Conservation (phyloP, 73 alveolate genomes). For the Effrenium voratum region DNA sequence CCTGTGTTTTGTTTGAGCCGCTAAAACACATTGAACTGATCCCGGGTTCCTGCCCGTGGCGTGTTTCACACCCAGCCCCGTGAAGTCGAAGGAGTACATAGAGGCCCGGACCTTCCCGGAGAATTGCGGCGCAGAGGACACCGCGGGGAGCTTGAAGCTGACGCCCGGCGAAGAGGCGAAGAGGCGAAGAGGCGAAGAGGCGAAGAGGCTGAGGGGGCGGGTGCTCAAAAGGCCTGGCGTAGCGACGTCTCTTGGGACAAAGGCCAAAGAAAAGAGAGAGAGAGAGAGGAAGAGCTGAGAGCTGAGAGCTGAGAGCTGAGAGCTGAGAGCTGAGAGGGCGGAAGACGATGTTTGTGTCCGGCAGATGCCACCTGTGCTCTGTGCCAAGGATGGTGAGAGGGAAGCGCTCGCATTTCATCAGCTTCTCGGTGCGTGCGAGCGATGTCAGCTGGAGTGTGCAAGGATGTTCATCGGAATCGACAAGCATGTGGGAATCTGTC, state of each 20-base stretch:
- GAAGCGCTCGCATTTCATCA: constrained; percentile 75
- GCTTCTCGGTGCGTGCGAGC: not conserved
- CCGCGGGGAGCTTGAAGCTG: constrained; percentile 68
- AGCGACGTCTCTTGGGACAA: too few relatives aligned
- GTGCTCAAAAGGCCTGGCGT: too few relatives aligned
- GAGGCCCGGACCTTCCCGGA: constrained; percentile 77
- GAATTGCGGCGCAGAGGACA: constrained; percentile 74
- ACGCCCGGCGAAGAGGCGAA: not conserved
- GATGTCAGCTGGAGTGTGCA: not conserved
- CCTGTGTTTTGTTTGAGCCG: too few relatives aligned
- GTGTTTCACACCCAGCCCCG: too few relatives aligned
- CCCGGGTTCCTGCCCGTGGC: too few relatives aligned
- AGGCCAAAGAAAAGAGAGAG: too few relatives aligned
- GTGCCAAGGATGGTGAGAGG: constrained; percentile 60
- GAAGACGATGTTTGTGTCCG: not conserved
- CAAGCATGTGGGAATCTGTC: not conserved
- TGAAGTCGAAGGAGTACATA: constrained; percentile 79
- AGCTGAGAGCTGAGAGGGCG: too few relatives aligned
- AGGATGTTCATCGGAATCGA: not conserved
- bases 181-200: not conserved
- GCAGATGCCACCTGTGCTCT: too few relatives aligned
- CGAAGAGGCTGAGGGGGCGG: not conserved
- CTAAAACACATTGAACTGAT: too few relatives aligned
- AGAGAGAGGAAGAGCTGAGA: too few relatives aligned
- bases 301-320: too few relatives aligned